A percentile compares a stretch with the other conserved stretches of the same genome.
These are phyloP conservation scores for Plantago major DNA, from an alignment of 257 asterid species.

Conservation along the genomic window DNA sequence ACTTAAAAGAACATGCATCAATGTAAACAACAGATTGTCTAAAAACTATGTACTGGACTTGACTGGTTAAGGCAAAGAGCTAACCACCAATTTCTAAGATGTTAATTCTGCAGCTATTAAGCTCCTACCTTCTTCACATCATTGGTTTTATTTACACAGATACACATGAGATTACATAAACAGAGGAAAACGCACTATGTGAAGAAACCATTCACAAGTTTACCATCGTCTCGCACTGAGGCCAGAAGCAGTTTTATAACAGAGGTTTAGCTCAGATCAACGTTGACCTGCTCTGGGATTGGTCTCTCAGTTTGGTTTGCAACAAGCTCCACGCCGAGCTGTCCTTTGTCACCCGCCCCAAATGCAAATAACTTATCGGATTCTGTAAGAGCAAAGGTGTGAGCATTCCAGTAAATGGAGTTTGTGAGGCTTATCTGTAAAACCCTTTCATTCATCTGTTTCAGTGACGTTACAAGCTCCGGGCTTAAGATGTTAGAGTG, in stretches of 20 bases:
- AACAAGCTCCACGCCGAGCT: conserved; percentile 77
- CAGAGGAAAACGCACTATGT: conserved; percentile 16
- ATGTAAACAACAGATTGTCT: conserved; percentile 21
- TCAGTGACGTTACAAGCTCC: conserved; percentile 67
- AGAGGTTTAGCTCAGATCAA: conserved; percentile 55
- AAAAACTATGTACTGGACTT: conserved; percentile 27
- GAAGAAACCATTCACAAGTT: neutral
- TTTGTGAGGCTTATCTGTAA: conserved; percentile 95
- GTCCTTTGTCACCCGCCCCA: conserved; percentile 97
- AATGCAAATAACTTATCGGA: conserved; percentile 85
- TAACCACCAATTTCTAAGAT: conserved; percentile 30
- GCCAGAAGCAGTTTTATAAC: neutral
- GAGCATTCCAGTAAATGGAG: conserved; percentile 94
- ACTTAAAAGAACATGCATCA: conserved; percentile 17
- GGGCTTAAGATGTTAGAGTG: conserved; percentile 71
- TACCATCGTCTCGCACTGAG: neutral
- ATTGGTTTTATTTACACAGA: conserved; percentile 40
- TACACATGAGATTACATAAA: conserved; percentile 30
- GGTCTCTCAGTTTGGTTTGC: conserved; percentile 72
- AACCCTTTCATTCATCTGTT: conserved; percentile 72
- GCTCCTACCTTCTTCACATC: conserved; percentile 45
- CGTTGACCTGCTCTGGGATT: conserved; percentile 63
- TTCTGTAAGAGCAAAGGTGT: conserved; percentile 91
- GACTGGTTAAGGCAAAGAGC: conserved; percentile 32
- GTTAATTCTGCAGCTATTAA: conserved; percentile 31